Evolutionary conservation across 208 protist species (phyloP).

Genomic region (Acanthamoeba lenticulata): DNA sequence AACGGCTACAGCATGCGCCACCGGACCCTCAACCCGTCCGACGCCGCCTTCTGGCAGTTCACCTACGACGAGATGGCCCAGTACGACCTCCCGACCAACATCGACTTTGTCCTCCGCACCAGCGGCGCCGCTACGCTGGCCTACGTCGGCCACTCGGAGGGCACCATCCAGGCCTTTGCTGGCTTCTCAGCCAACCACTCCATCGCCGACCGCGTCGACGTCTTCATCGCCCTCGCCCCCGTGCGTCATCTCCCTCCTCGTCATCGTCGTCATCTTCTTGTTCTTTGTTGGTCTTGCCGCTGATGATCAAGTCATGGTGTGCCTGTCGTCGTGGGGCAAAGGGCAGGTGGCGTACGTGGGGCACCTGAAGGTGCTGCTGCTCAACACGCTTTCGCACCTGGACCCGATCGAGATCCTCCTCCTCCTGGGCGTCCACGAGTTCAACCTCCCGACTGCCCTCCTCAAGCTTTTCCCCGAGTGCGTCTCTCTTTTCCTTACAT

Average conservation of each 20-base stretch:
- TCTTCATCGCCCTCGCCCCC: slow-evolving; percentile 68
- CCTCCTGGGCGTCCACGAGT: neutral
- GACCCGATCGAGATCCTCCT: slow-evolving; percentile 36
- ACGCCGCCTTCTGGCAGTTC: slow-evolving; percentile 62
- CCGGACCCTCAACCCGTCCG: neutral
- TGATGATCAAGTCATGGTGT: no score
- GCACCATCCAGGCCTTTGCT: slow-evolving; percentile 67
- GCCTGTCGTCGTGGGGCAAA: neutral
- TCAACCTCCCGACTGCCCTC: neutral
- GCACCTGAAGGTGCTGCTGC: slow-evolving; percentile 5
- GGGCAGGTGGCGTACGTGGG: neutral
- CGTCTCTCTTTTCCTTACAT: neutral
- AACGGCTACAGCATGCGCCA: slow-evolving; percentile 68
- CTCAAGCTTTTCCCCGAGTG: slow-evolving; percentile 38
- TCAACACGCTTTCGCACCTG: neutral
- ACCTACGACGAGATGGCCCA: slow-evolving; percentile 69
- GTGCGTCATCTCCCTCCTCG: neutral
- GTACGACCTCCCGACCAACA: slow-evolving; percentile 64
- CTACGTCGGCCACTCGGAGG: slow-evolving; percentile 71
- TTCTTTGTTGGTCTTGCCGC: no score
- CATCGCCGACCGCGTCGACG: neutral
- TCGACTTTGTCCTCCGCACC: slow-evolving; percentile 28
- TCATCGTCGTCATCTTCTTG: no score
- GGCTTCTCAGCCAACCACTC: slow-evolving; percentile 39
- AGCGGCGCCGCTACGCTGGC: neutral